Percentiles rank a stretch among this genome's conserved stretches.
phyloP scores from a whole-genome alignment of 495 filamentous ascomycete species.

The Xylaria sp. region DNA sequence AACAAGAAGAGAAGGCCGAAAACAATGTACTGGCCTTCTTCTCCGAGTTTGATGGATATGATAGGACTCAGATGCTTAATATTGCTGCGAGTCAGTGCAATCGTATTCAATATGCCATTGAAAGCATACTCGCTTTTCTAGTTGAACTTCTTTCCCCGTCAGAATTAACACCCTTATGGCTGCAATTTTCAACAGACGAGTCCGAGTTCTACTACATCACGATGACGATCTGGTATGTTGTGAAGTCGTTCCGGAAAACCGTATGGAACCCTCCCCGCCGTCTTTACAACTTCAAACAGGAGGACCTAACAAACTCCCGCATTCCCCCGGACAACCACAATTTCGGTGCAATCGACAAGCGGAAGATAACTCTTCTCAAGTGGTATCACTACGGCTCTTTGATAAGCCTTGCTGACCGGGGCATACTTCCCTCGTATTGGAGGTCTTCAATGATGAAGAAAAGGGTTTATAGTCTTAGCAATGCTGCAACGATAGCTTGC shows the following conservation, averaged over 20 bases:
- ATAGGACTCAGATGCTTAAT: constrained; percentile 4
- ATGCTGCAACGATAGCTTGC: not conserved
- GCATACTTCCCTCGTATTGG: constrained; percentile 14
- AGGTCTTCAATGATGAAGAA: not conserved
- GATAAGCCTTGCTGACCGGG: constrained; percentile 1
- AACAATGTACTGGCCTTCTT: not conserved
- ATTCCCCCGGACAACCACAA: constrained; percentile 21
- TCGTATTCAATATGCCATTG: not conserved
- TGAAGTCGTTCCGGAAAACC: constrained; percentile 10
- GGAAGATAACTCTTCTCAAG: constrained; percentile 25
- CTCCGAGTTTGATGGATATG: not conserved
- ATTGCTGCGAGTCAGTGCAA: constrained; percentile 2
- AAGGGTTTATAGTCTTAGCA: not conserved
- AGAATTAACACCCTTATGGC: not conserved
- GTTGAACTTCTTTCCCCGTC: constrained; percentile 2
- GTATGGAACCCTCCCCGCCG: constrained; percentile 14
- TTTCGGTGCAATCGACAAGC: constrained; percentile 18
- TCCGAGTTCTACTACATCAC: constrained; percentile 30
- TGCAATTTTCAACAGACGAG: not conserved
- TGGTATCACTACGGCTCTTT: constrained; percentile 31
- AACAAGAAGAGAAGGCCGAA: not conserved
- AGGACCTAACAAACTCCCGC: not conserved
- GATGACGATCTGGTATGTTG: constrained; percentile 29
- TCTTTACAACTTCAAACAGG: not conserved
- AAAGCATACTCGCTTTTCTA: not conserved